Evolutionary conservation across 176 grass and related monocot genomes (phyloP), one percentile per base, ranked within the genome.

Genomic region (Oryza rufipogon): DNA sequence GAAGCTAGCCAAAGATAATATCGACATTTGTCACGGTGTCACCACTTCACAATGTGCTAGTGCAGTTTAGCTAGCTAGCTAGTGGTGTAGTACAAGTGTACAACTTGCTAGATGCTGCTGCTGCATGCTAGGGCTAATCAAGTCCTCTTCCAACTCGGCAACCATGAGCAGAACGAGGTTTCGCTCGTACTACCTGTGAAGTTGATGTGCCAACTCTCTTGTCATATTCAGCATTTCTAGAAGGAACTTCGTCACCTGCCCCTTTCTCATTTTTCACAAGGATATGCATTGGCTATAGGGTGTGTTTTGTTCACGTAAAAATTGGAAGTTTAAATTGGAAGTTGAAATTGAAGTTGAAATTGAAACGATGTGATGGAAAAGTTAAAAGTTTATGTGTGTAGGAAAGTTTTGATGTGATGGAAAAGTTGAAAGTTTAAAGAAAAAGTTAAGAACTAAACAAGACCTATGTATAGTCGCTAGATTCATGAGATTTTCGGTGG

Each of bases 131-230:
- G 54, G n/a, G 54, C 42, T 44, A 44, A 10, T 2, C 1, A 9
- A 58, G 54, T 20, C 17, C 54, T 58, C 54, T 58, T 58, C 54
- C 54, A 58, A 58, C 17, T 58, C 0, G 54, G 2, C 54, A 58
- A 58, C 17, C 17, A 58, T 58, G 54, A 19, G 7, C 54, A 58
- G 54, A 20, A 58, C 19, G 7, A 58, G 19, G 6, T 15, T 22
- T 32, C 30, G 30, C 30, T 32, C 30, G 30, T 32, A 32, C 30
- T 32, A 32, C 30, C 30, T 32, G 30, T 32, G 39, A 41, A 41
- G 39, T 66, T 23, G 76, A 79, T 66, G 39, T 66, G 76, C 58
- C 61, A 79, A 65, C 58, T 52, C 14, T 61, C 30, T 4, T 12
- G 16, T 9, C 20, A 7, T 32, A 20, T 41, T 16, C 19, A 2